Conservation (phyloP, 2,329 filamentous ascomycete species). For the Aspergillus neoniger region DNA sequence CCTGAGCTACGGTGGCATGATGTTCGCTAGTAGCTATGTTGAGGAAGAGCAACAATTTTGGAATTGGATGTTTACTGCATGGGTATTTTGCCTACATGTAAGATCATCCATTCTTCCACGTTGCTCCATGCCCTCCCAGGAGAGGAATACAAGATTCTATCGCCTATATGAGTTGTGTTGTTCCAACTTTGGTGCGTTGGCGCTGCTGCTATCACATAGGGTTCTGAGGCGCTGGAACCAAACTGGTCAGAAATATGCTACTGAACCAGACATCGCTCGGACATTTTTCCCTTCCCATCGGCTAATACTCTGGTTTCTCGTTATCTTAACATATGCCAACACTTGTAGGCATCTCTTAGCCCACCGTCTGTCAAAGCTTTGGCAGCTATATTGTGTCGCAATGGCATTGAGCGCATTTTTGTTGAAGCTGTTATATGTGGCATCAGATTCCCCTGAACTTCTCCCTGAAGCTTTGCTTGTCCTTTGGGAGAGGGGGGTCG, state of each 20-base stretch:
- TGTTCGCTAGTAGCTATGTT: constrained; percentile 97
- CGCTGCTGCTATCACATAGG: constrained; percentile 64
- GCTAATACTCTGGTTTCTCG: constrained; percentile 70
- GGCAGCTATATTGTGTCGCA: constrained; percentile 38
- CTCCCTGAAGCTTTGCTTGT: constrained; percentile 47
- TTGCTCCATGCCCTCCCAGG: constrained; percentile 1
- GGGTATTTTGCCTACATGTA: constrained; percentile 52
- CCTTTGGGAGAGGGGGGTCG: constrained; percentile 40
- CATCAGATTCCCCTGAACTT: constrained; percentile 84
- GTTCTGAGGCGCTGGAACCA: constrained; percentile 86
- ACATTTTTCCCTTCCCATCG: constrained; percentile 66
- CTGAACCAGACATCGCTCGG: constrained; percentile 83
- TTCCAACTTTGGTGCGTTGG: constrained; percentile 32
- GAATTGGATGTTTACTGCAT: constrained; percentile 75
- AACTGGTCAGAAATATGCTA: constrained; percentile 92
- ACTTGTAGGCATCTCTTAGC: constrained; percentile 50
- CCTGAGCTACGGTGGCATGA: constrained; percentile 75
- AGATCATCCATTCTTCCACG: constrained; percentile 26
- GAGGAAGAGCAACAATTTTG: constrained; percentile 99
- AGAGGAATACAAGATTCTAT: neutral
- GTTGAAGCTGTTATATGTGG: constrained; percentile 90
- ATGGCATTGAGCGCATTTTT: constrained; percentile 63
- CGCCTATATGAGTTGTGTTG: constrained; percentile 7
- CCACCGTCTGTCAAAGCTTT: constrained; percentile 27
- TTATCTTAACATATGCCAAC: constrained; percentile 69